Conservation (phyloP, 2,329 filamentous ascomycete genomes). For the Myrmaecium sp. region DNA sequence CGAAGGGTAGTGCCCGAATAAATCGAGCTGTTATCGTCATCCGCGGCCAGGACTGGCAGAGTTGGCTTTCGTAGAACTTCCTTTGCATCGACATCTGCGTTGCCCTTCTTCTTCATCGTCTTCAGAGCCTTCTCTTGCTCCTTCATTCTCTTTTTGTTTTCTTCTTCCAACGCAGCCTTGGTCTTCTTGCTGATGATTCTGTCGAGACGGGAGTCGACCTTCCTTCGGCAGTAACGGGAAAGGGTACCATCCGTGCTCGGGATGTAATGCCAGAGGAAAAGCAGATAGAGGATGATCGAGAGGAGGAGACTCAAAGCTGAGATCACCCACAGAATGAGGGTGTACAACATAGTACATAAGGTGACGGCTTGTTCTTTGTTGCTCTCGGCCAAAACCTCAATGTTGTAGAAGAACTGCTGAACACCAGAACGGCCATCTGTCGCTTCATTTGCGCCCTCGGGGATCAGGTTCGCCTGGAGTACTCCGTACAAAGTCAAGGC, state of each 20-base stretch:
- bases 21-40: slow-evolving; percentile 24
- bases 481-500: slow-evolving; percentile 76
- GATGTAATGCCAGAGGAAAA: slow-evolving; percentile 88
- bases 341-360: slow-evolving; percentile 83
- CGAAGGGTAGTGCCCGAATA: slow-evolving; percentile 25
- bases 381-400: slow-evolving; percentile 52
- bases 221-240: slow-evolving; percentile 73
- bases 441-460: slow-evolving; percentile 34
- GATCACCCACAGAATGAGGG: slow-evolving; percentile 75
- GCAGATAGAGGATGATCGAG: slow-evolving; percentile 62
- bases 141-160: slow-evolving; percentile 40
- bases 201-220: slow-evolving; percentile 72
- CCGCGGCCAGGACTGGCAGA: slow-evolving; percentile 22
- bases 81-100: slow-evolving; percentile 28
- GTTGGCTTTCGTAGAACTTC: slow-evolving; percentile 17
- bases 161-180: slow-evolving; percentile 71
- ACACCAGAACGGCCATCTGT: slow-evolving; percentile 45
- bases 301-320: slow-evolving; percentile 57
- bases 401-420: slow-evolving; percentile 66
- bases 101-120: too few relatives aligned
- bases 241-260: slow-evolving; percentile 66
- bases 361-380: slow-evolving; percentile 69
- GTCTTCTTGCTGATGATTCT: slow-evolving; percentile 75
- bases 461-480: slow-evolving; percentile 57
- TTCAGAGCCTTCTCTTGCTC: slow-evolving; percentile 36